Evolutionary conservation across 768 basidiomycete genomes (phyloP), one percentile per base, ranked within the genome.

Genomic region (Steccherinum ochraceum): DNA sequence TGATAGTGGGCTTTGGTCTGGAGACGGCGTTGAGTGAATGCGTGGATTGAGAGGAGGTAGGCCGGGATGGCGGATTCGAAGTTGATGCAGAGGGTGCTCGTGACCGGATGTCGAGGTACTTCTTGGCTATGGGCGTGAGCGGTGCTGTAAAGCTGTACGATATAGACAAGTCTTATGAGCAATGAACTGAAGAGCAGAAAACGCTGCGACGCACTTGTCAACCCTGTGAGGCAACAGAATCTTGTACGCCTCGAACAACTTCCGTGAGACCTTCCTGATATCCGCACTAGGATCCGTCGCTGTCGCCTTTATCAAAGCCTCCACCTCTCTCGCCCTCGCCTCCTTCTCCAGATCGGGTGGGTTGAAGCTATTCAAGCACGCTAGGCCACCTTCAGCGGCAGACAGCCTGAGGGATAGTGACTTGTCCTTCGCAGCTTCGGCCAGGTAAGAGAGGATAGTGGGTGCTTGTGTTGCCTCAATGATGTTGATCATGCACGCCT

Each of bases 271-370:
- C 62, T 81, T 86, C 56, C 91, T 73, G 24, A 91, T 77, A 45
- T 90, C 89, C 21, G 83, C 81, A 59, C 76, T 86, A 3, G 87
- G 78, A 65, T 93, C 91, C 24, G 78, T 76, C 12, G 81, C 85
- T 2, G 85, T 78, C 7, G 66, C 58, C 52, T 74, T 81, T 56
- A 93, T 87, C 44, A 88, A 75, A 11, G 65, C 71, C 64, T 93
- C 91, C 23, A 93, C 71, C 39, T 86, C 80, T 42, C 71, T 72
- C 0, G 80, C 82, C 13, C 84, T 71, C 0, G 68, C 53, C 44
- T 89, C 86, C 63, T 78, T 85, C 64, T 87, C 86, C 24, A 90
- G 64, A 56, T 90, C 86, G 0, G 86, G 86, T 7, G 88, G 89
- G 65, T 87, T 89, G 63, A 83, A 84, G 57, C 77, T 82, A 53